Evolutionary conservation across 2,329 filamentous ascomycete genomes (phyloP).

Genomic region (Curvularia lunata): DNA sequence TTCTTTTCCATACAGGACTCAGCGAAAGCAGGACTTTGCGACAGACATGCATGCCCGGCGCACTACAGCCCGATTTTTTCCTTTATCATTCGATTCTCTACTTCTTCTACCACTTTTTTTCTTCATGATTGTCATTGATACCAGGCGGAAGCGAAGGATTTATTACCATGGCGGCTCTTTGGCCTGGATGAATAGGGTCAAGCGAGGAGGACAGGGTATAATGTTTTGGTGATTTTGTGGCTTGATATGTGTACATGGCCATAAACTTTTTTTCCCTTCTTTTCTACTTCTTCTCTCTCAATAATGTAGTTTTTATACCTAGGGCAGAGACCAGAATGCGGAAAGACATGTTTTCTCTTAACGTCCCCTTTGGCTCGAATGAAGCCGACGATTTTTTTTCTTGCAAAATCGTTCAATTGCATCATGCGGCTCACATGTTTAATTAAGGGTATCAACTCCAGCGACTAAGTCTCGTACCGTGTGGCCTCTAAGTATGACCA

Average conservation of each 20-base stretch:
- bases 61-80: constrained; percentile 8
- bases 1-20: not conserved
- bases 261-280: not conserved
- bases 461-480: not conserved
- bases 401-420: not conserved
- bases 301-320: constrained; percentile 17
- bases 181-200: not conserved
- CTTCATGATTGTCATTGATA: constrained; percentile 25
- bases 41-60: not conserved
- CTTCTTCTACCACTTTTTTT: not conserved
- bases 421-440: not conserved
- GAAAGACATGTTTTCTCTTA: not conserved
- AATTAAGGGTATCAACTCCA: constrained; percentile 2
- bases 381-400: no score
- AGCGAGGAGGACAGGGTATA: constrained; percentile 1
- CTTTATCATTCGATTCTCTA: constrained; percentile 1
- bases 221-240: constrained; percentile 3
- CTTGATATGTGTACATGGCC: constrained; percentile 10
- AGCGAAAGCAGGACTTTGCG: not conserved
- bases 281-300: not conserved
- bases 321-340: not conserved
- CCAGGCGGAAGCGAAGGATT: constrained; percentile 19
- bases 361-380: not conserved
- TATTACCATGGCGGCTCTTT: not conserved
- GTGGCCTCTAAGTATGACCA: not conserved